Evolutionary conservation across 768 basidiomycete genomes (phyloP), one percentile per base, ranked within the genome.

Genomic region (Podaxis sp.): DNA sequence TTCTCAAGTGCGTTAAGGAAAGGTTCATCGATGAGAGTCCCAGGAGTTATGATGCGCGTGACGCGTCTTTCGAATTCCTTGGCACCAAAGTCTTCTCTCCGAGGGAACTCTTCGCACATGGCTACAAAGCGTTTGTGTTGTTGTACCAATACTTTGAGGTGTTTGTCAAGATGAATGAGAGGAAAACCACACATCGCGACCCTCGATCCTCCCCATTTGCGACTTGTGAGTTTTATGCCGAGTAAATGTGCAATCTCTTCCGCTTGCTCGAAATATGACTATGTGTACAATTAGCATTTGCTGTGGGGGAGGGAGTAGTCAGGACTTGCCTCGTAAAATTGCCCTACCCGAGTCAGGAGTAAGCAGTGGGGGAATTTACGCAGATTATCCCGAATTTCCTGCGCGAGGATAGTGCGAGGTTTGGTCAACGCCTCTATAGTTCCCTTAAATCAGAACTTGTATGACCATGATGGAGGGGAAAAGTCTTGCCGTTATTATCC

Each of bases 191-290:
- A 92, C 89, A 98, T 96, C 9, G 84, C 80, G 47, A 94, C 79
- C 46, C 83, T 81, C 15, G 81, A 77, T 17, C 83, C 86, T 64
- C 84, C 84, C 91, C 90, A 93, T 68, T 84, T 83, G 63, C 88
- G 84, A 63, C 85, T 84, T 2, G 93, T 89, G 24, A 95, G 78
- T 68, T 94, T 96, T 75, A 96, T 94, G 66, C 85, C 86, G 11
- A 97, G 81, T 15, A 95, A 76, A 33, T 79, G 80, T 3, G 94
- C 80, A 5, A 98, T 86, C 63, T 91, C 87, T 13, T 78, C 75
- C 7, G 95, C 94, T 80, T 96, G 96, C 43, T 92, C 89, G 67
- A 96, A 98, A 73, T 97, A 97, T 0, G 96, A 96, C 95, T 98
- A 58, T 8, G 24, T 25, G 24, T 56, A 63, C 55, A 69, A 66